These are phyloP conservation scores for Veloporphyrellus conicus DNA, from an alignment of 1,284 basidiomycete species.

Conservation along the genomic window DNA sequence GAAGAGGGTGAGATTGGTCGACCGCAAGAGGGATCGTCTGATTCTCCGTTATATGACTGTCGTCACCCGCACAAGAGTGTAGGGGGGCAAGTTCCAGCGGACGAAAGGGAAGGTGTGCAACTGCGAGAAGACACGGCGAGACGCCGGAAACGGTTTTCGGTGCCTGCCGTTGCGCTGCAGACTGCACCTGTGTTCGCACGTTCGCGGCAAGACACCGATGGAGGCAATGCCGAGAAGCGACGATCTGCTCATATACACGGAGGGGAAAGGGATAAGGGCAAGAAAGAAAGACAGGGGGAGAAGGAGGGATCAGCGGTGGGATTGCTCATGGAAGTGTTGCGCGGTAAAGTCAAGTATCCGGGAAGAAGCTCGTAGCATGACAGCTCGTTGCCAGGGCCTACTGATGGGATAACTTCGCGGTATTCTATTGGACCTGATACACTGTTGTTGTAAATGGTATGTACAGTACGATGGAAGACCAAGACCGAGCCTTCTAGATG, in stretches of 20 bases:
- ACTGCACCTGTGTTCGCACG: conserved; percentile 66
- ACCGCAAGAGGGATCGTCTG: background rate
- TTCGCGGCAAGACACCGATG: conserved; percentile 29
- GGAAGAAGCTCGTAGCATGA: conserved; percentile 14
- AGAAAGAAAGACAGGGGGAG: conserved; percentile 28
- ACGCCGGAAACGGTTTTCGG: conserved; percentile 63
- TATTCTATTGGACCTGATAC: background rate
- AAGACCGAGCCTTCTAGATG: no score
- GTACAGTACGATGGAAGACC: background rate
- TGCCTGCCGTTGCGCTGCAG: conserved; percentile 69
- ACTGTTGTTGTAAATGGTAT: background rate
- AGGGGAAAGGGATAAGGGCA: conserved; percentile 24
- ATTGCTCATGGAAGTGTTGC: conserved; percentile 28
- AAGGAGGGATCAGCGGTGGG: conserved; percentile 30
- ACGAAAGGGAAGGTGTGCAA: background rate
- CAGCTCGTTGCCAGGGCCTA: background rate
- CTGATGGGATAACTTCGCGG: background rate
- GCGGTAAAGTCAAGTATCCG: conserved; percentile 27
- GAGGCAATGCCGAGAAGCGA: conserved; percentile 13
- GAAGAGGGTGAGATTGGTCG: conserved; percentile 10
- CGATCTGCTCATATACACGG: conserved; percentile 18
- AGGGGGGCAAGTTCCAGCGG: background rate
- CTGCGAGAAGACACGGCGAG: conserved; percentile 55
- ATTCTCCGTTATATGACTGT: conserved; percentile 1
- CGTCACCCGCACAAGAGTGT: conserved; percentile 7